Base-by-base conservation (phyloP, 169 alveolate genomes). In the Besnoitia besnoiti region DNA sequence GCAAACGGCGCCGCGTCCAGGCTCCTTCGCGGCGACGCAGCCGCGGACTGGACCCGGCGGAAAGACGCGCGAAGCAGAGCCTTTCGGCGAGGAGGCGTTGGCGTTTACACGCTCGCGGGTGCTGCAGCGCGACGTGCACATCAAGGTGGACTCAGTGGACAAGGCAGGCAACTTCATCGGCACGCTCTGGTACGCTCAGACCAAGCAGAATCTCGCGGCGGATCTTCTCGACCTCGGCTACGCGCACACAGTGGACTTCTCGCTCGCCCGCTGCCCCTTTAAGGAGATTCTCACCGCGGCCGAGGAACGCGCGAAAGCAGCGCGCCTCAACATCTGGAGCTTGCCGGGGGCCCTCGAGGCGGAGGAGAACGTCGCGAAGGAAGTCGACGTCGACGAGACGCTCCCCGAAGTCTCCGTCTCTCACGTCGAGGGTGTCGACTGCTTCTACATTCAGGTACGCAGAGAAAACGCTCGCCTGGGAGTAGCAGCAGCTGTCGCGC, bases 101-200 rank as follows among this genome's bases (percentile, higher is more conserved):
- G 51, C 42, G 35, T 87, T n/a, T 47, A 12, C 73, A 12, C 67
- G 92, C 35, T 33, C 37, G 27, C 62, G 50, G 39, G 92, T 89
- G 88, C 46, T 89, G 77, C 92, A 89, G 92, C 85, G 84, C 12
- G 92, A 89, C 39, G 87, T 89, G 87, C 50, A 33, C 24, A 35
- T 89, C 44, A 39, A 73, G 30, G 87, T 89, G 76, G 92, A 89
- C 35, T 40, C 55, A n/a, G 39, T 50, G 40, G 92, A 89, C 51
- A 24, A 40, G 77, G 92, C 88, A 24, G 92, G 92, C n/a, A 89
- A 89, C 87, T 89, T 89, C 87, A 62, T 89, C 42, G 92, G 92
- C 14, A 39, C 77, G 14, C 37, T 89, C 42, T 73, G 80, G 87
- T 50, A 85, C 47, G 44, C 2, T 10, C 91, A 85, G 82, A n/a